Evolutionary conservation across 495 filamentous ascomycete genomes (phyloP), one percentile per base, ranked within the genome.

Genomic region (Chaetomium tenue): DNA sequence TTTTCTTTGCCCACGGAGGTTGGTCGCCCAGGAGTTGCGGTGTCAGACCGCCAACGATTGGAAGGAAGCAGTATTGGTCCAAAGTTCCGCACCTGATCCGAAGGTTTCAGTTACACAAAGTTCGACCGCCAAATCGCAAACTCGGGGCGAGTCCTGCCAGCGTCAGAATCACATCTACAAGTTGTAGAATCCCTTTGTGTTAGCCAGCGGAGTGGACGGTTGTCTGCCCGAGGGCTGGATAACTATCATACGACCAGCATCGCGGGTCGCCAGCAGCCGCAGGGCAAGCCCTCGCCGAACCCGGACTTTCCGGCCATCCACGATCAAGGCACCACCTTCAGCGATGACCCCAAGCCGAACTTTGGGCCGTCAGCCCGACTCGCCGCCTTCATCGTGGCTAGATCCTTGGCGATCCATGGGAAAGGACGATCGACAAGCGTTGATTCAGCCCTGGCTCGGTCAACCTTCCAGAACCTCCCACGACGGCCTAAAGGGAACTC

Each of bases 71-170:
- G 39, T 44, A 23, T 44, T 40, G 7, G 26, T 57, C 18, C 55
- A 8, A 26, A 56, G 7, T 48, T 15, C 26, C 37, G 53, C 52
- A 54, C 54, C 46, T 62, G 64, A 62, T 42, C 54, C 11, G 8
- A 47, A 40, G 16, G n/a, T 57, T 33, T 52, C 55, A 28, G 46
- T 58, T 28, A 23, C 62, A 64, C 54, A n/a, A 64, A 53, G 51
- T 46, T 9, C 18, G 8, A 26, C 63, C 40, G 22, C 47, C n/a
- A 48, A 28, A 60, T 25, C 13, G 23, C 39, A 40, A 30, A 47
- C 52, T 16, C 20, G 7, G 11, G 16, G 33, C 44, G 37, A 66
- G 64, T 53, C 42, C 40, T 65, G 44, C 16, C 18, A 28, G 23
- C 33, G 15, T 44, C 58, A 54, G 9, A 26, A 30, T 20, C 37